Evolutionary conservation across 2,329 filamentous ascomycete genomes (phyloP), one percentile per base, ranked within the genome.

Genomic region (Penicillium sumatraense): DNA sequence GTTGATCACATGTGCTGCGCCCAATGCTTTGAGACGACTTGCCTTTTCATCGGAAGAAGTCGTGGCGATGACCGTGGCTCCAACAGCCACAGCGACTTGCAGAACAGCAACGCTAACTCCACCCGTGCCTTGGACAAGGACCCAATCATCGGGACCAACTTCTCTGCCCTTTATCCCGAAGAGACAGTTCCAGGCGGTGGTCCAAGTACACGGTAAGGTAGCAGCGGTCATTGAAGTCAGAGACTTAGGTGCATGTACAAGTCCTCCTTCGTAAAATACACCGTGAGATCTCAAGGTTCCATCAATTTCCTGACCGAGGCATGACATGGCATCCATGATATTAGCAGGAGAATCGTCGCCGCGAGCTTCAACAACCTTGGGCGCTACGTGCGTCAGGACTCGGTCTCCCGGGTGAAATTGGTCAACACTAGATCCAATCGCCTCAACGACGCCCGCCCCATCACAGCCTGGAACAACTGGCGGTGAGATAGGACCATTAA

Each of bases 31-130:
- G 13, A 86, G 74, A 24, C 68, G 67, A 24, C 80, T 74, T 3
- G 71, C 78, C 68, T 86, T 86, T 2, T 72, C 71, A 0, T 70
- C 64, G 0, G 78, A 80, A 1, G 80, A 83, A 0, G 83, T 86
- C 0, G 83, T 86, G 0, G 83, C 81, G 51, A 86, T 83, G 48
- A 86, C 82, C 6, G 68, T 77, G 0, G 83, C 84, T 24, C 83
- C 83, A 0, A 78, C 78, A 0, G 82, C 81, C 54, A 70, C 64
- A 35, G 75, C 75, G 46, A 70, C 68, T 69, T 83, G 78, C 1
- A 83, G 57, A 0, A 79, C 81, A 55, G 82, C 81, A 31, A 83
- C 72, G 35, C 72, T 77, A 20, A 83, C 81, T 40, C 81, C 81
- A 3, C 81, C 82, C 0, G 80, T 83, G 1, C 82, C 82, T 57